Evolutionary conservation across 1,284 basidiomycete species (phyloP).

Genomic region (Cutaneotrichosporon sp.): DNA sequence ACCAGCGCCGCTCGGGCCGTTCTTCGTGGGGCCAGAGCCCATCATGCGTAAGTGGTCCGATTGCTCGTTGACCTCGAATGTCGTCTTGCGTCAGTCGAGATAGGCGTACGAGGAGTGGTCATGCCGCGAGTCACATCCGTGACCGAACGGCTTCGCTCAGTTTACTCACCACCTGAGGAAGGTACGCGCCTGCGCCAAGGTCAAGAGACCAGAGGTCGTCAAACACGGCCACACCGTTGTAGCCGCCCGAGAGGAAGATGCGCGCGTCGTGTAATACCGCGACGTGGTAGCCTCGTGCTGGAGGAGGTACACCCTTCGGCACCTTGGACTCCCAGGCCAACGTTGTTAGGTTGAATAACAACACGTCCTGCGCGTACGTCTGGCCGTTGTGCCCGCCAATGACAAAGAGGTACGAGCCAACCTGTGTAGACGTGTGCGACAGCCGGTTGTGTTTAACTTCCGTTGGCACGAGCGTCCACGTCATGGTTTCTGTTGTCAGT

Average conservation of each 20-base stretch:
- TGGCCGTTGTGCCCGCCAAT: constrained; percentile 82
- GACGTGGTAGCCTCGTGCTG: constrained; percentile 71
- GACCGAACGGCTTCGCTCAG: neutral
- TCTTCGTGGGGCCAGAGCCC: constrained; percentile 4
- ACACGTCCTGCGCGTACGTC: constrained; percentile 73
- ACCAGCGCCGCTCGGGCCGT: constrained; percentile 1
- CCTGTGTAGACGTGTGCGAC: constrained; percentile 82
- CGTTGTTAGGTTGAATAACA: constrained; percentile 80
- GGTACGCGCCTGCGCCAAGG: constrained; percentile 79
- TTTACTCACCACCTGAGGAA: constrained; percentile 71
- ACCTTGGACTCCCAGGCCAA: constrained; percentile 58
- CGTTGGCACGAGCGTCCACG: constrained; percentile 67
- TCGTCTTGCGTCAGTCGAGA: constrained; percentile 33
- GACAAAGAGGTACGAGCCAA: constrained; percentile 90
- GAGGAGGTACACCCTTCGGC: constrained; percentile 65
- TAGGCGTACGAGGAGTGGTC: neutral
- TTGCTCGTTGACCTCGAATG: constrained; percentile 47
- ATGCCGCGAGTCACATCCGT: neutral
- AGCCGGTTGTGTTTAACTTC: constrained; percentile 66
- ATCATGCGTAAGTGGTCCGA: constrained; percentile 23
- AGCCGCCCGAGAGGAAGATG: constrained; percentile 83
- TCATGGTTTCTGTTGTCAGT: constrained; percentile 60
- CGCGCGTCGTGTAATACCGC: constrained; percentile 77
- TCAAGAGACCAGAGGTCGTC: constrained; percentile 84
- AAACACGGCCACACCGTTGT: constrained; percentile 74